Percentiles rank a stretch among this genome's conserved stretches.
Conservation (phyloP, 2,329 filamentous ascomycete species). For the Escovopsis weberi region DNA sequence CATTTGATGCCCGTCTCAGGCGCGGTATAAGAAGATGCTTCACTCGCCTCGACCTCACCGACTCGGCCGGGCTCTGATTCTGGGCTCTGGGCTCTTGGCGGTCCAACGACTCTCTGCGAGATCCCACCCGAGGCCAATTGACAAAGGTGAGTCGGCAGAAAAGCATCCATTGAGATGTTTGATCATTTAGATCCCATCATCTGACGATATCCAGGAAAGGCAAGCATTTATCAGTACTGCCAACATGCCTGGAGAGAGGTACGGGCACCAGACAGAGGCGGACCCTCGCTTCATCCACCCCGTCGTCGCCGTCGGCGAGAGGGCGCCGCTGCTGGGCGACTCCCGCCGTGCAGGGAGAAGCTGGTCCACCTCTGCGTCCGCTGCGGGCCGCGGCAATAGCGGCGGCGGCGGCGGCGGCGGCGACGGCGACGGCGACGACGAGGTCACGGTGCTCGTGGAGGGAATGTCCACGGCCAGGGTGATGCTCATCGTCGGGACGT, state of each 20-base stretch:
- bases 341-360: slow-evolving; percentile 3
- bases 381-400: not conserved
- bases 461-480: slow-evolving; percentile 34
- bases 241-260: slow-evolving; percentile 2
- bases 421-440: slow-evolving; percentile 10
- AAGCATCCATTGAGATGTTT: too few species aligned
- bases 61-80: too few species aligned
- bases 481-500: slow-evolving; percentile 37
- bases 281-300: not conserved
- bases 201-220: too few species aligned
- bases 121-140: too few species aligned
- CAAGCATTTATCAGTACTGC: not conserved
- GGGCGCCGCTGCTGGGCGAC: slow-evolving; percentile 14
- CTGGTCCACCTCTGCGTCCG: not conserved
- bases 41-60: too few species aligned
- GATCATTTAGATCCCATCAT: too few species aligned
- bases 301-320: slow-evolving; percentile 7
- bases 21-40: too few species aligned
- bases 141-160: too few species aligned
- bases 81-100: too few species aligned
- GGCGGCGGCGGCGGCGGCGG: not conserved
- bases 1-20: too few species aligned
- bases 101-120: too few species aligned
- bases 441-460: slow-evolving; percentile 31
- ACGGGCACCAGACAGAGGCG: not conserved